Evolutionary conservation across 2,329 filamentous ascomycete species (phyloP).

Genomic region (Hypoxylon sp.): DNA sequence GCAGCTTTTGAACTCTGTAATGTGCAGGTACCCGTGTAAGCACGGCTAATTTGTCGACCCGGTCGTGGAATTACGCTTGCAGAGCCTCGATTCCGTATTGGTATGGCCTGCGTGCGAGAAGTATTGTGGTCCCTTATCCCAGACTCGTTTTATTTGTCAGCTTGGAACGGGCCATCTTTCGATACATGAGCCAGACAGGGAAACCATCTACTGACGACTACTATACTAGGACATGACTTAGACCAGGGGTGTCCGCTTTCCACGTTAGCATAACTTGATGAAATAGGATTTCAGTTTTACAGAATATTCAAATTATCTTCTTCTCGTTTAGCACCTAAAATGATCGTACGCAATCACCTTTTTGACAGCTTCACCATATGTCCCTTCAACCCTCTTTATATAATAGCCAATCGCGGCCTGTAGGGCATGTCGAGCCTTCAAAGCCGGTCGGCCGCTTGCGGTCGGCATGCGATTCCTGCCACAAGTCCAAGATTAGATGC

Average conservation of each 20-base stretch:
- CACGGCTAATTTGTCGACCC: not conserved
- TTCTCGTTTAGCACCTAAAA: not conserved
- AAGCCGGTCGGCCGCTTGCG: conserved; percentile 35
- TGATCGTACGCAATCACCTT: not conserved
- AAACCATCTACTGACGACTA: not conserved
- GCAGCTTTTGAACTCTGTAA: too few species aligned
- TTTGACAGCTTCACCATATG: not conserved
- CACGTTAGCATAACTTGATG: not conserved
- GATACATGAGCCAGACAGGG: not conserved
- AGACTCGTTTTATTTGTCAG: not conserved
- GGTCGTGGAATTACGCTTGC: conserved; percentile 7
- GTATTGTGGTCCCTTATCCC: conserved; percentile 7
- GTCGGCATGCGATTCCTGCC: conserved; percentile 47
- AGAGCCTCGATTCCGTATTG: conserved; percentile 12
- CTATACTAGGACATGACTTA: not conserved
- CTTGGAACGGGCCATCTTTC: not conserved
- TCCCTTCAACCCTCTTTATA: conserved; percentile 4
- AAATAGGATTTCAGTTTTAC: not conserved
- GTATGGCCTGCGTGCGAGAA: not conserved
- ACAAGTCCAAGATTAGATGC: conserved; percentile 46
- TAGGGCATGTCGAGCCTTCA: conserved; percentile 2
- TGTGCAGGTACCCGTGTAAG: not conserved
- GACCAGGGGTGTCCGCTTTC: not conserved
- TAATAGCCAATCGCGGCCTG: conserved; percentile 1
- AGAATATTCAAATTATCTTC: conserved; percentile 1